Percentiles rank a stretch among this genome's conserved stretches.
Conservation (phyloP, 495 filamentous ascomycete species). For the Astrocystis sublimbata region DNA sequence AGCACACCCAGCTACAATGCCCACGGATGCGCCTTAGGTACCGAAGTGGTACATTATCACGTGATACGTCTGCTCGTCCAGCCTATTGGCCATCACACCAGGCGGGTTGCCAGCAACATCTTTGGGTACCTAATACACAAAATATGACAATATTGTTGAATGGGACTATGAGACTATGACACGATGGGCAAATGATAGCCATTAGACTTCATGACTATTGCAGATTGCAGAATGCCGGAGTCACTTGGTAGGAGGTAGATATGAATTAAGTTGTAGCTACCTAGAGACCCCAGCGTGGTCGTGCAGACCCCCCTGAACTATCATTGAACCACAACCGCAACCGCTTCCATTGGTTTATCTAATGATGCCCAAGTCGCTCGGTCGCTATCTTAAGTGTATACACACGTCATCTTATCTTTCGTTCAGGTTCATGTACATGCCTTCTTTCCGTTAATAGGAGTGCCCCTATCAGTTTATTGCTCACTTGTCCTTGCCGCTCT, state of each 20-base stretch:
- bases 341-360: no score
- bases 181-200: no score
- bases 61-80: not conserved
- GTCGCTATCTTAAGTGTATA: not conserved
- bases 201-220: no score
- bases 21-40: no score
- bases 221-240: not conserved
- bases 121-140: no score
- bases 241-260: not conserved
- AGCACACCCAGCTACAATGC: not conserved
- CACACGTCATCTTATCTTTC: not conserved
- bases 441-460: slow-evolving; percentile 44
- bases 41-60: not conserved
- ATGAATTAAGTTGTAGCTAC: no score
- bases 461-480: slow-evolving; percentile 41
- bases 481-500: slow-evolving; percentile 55
- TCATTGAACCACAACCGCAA: slow-evolving; percentile 21
- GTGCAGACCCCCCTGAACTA: slow-evolving; percentile 15
- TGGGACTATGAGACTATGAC: no score
- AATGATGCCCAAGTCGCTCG: slow-evolving; percentile 17
- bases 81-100: not conserved
- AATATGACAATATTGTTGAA: no score
- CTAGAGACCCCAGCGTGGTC: not conserved
- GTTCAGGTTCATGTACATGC: slow-evolving; percentile 11
- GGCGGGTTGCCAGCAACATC: not conserved